A percentile compares a stretch with the other conserved stretches of the same genome.
These are phyloP conservation scores for Nicotiana obtusifolia DNA, from an alignment of 257 asterid genomes.

Conservation along the genomic window DNA sequence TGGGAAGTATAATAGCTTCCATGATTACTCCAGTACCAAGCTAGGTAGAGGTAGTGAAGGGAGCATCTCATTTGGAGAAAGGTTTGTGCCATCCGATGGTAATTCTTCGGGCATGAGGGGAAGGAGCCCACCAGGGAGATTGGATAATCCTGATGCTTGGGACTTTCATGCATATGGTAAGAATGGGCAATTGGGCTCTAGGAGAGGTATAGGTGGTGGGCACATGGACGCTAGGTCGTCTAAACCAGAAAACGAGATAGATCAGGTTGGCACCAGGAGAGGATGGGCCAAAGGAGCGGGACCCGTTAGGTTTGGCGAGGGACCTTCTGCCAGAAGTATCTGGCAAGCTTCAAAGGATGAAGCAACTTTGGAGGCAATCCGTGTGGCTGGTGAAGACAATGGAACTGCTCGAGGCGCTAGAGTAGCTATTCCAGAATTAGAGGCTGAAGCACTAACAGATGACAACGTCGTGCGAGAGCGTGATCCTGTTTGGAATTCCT, in stretches of 20 bases:
- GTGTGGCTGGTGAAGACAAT: conserved; percentile 93
- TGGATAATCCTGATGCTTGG: conserved; percentile 62
- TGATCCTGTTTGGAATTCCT: conserved; percentile 75
- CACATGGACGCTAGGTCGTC: conserved; percentile 44
- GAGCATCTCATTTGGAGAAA: conserved; percentile 59
- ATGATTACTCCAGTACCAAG: conserved; percentile 69
- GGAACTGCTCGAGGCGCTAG: conserved; percentile 65
- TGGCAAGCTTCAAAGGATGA: conserved; percentile 99
- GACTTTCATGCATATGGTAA: conserved; percentile 59
- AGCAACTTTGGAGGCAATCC: conserved; percentile 93
- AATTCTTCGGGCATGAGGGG: conserved; percentile 50
- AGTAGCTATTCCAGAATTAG: conserved; percentile 80
- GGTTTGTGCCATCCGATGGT: conserved; percentile 55
- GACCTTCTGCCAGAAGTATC: conserved; percentile 98
- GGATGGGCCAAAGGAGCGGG: conserved; percentile 81
- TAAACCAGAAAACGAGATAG: conserved; percentile 55
- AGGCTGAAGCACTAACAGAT: conserved; percentile 69
- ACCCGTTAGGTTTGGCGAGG: conserved; percentile 90
- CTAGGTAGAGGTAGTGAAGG: conserved; percentile 61
- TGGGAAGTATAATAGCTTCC: conserved; percentile 68
- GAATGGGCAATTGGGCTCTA: conserved; percentile 59
- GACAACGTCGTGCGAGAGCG: conserved; percentile 66
- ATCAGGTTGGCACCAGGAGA: conserved; percentile 58
- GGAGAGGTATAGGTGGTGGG: conserved; percentile 49
- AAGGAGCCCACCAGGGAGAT: conserved; percentile 68